Evolutionary conservation across 2,329 filamentous ascomycete species (phyloP).

Genomic region (Aplosporella prunicola): DNA sequence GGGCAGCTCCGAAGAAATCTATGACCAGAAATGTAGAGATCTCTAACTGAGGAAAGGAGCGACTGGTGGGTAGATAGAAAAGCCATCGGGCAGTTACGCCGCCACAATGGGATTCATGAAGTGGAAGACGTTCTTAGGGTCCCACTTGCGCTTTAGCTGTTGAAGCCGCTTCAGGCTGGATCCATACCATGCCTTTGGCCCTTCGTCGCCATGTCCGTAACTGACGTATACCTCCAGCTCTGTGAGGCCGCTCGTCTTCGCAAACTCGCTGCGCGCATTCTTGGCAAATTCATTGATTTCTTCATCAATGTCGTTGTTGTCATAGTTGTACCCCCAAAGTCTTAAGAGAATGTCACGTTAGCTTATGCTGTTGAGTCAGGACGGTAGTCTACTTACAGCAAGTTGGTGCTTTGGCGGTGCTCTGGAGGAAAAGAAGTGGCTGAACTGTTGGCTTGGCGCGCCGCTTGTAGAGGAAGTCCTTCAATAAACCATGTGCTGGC

Average conservation of each 20-base stretch:
- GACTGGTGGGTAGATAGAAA: too few species aligned
- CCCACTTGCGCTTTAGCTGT: slow-evolving; percentile 26
- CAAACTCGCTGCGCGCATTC: not conserved
- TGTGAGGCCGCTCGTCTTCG: slow-evolving; percentile 3
- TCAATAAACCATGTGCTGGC: not conserved
- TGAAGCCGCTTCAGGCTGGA: slow-evolving; percentile 22
- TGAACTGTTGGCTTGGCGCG: too few species aligned
- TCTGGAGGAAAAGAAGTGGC: too few species aligned
- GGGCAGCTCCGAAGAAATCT: too few species aligned
- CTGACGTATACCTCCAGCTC: slow-evolving; percentile 18
- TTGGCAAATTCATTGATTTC: not conserved
- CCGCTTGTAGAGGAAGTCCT: not conserved
- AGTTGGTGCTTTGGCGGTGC: too few species aligned
- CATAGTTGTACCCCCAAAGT: not conserved
- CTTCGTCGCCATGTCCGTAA: slow-evolving; percentile 24
- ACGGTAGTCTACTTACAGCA: not conserved
- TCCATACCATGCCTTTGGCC: slow-evolving; percentile 23
- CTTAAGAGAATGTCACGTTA: not conserved
- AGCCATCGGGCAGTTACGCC: too few species aligned
- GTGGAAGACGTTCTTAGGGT: slow-evolving; percentile 27
- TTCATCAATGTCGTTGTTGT: not conserved
- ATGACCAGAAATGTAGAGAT: too few species aligned
- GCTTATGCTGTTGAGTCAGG: not conserved
- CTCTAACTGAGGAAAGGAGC: too few species aligned
- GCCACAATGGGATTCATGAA: too few species aligned